Evolutionary conservation across 2,329 filamentous ascomycete genomes (phyloP).

Genomic region (Colletotrichum shisoi): DNA sequence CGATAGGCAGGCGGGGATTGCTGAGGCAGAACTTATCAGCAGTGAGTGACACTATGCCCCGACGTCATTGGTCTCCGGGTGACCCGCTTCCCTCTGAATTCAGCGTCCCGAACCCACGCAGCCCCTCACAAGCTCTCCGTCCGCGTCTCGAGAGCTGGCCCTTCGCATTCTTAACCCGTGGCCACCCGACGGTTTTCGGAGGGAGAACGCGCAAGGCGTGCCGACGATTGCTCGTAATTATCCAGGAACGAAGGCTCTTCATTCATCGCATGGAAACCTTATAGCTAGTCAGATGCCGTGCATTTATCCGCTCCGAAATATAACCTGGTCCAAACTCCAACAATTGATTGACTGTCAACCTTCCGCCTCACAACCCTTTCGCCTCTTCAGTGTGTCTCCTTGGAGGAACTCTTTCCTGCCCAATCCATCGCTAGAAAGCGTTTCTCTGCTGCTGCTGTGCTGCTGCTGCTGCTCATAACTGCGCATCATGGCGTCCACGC

Average conservation of each 20-base stretch:
- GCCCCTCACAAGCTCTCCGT: constrained; percentile 34
- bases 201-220: neutral
- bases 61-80: constrained; percentile 30
- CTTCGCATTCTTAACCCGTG: constrained; percentile 33
- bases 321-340: neutral
- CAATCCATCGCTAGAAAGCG: neutral
- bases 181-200: constrained; percentile 23
- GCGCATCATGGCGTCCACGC: constrained; percentile 35
- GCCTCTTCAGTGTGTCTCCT: neutral
- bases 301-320: neutral
- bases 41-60: neutral
- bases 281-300: constrained; percentile 24
- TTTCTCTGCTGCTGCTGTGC: neutral
- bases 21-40: constrained; percentile 14
- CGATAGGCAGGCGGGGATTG: constrained; percentile 21
- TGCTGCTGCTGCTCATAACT: neutral
- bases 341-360: constrained; percentile 4
- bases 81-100: neutral
- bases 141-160: constrained; percentile 4
- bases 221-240: constrained; percentile 3
- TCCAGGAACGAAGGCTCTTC: constrained; percentile 23
- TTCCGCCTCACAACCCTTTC: neutral
- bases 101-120: constrained; percentile 11
- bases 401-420: neutral
- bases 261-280: constrained; percentile 23